A percentile compares a stretch with the other conserved stretches of the same genome.
These are phyloP conservation scores for Alliaria petiolata DNA, from an alignment of 345 rosid genomes.

Conservation along the genomic window DNA sequence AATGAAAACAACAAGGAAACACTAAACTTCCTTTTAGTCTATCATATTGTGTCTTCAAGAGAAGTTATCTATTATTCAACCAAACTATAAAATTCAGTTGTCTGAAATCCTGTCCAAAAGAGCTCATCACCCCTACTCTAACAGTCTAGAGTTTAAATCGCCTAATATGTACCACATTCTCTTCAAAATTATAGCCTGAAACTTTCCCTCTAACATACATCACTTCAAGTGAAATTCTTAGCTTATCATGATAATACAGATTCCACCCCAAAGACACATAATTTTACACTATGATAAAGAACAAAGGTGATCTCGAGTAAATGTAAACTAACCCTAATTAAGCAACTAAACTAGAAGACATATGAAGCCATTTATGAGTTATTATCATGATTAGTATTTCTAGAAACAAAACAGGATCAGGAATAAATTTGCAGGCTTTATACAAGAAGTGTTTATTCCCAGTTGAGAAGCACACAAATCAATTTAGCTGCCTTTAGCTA, in stretches of 20 bases:
- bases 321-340: not conserved
- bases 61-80: not conserved
- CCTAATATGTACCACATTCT: not conserved
- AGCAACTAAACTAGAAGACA: constrained; percentile 1
- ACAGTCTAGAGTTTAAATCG: not conserved
- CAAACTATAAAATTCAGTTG: not conserved
- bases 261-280: not conserved
- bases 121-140: not conserved
- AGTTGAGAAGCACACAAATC: constrained; percentile 8
- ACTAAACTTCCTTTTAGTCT: not conserved
- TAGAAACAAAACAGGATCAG: constrained; percentile 1
- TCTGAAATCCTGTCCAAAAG: not conserved
- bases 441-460: not conserved
- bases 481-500: not conserved
- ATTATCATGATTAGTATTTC: not conserved
- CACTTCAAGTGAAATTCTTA: not conserved
- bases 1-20: not conserved
- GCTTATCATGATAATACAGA: not conserved
- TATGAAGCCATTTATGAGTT: not conserved
- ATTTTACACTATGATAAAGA: not conserved
- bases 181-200: not conserved
- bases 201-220: not conserved
- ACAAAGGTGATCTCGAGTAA: not conserved
- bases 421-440: not conserved
- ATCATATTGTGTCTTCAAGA: not conserved